These are phyloP conservation scores for Solanum gandarillasii DNA, from an alignment of 257 asterid species.

Conservation along the genomic window DNA sequence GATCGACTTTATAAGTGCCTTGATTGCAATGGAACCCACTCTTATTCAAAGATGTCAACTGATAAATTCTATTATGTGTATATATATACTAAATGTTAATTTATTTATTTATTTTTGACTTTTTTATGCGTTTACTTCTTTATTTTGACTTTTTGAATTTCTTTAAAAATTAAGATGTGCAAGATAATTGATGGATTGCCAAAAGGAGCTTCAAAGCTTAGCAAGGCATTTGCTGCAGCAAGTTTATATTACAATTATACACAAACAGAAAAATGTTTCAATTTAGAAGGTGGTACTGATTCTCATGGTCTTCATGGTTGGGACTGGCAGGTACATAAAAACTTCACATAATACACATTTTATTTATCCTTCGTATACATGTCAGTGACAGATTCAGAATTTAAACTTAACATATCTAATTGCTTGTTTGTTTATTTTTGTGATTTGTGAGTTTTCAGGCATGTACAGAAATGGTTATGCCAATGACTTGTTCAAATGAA, in stretches of 20 bases:
- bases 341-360: background rate
- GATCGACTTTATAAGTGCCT: background rate
- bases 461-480: slow-evolving; percentile 90
- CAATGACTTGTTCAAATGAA: slow-evolving; percentile 42
- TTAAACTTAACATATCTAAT: background rate
- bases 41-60: background rate
- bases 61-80: background rate
- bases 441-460: slow-evolving; percentile 28
- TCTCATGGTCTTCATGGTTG: slow-evolving; percentile 63
- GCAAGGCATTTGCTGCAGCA: slow-evolving; percentile 57
- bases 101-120: background rate
- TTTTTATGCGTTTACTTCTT: background rate
- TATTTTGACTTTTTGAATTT: background rate
- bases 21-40: background rate
- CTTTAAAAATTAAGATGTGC: slow-evolving; percentile 43
- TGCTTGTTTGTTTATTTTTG: background rate
- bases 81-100: background rate
- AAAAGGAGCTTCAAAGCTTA: slow-evolving; percentile 29
- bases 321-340: slow-evolving; percentile 59
- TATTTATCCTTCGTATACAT: background rate
- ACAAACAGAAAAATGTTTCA: slow-evolving; percentile 47
- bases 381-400: background rate
- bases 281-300: slow-evolving; percentile 36
- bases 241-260: slow-evolving; percentile 69
- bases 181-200: slow-evolving; percentile 51